A percentile compares a stretch with the other conserved stretches of the same genome.
Conservation (phyloP, 495 filamentous ascomycete species). For the Trichoderma virens region DNA sequence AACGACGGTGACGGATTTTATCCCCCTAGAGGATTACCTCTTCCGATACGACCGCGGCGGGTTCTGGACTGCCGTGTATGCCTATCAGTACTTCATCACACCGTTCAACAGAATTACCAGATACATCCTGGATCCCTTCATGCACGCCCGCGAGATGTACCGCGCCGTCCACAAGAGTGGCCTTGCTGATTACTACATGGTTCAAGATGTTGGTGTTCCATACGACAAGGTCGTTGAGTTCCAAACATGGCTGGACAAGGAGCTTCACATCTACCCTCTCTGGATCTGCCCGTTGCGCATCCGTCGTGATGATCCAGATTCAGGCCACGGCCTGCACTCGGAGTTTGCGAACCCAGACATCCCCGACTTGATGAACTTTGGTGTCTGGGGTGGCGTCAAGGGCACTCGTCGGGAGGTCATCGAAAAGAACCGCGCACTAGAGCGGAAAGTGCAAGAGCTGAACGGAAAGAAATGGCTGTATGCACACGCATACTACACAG, state of each 20-base stretch:
- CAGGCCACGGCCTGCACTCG: constrained; percentile 29
- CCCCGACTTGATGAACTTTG: constrained; percentile 37
- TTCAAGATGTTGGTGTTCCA: constrained; percentile 49
- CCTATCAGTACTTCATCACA: constrained; percentile 42
- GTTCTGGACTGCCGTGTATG: constrained; percentile 49
- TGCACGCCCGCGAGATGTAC: constrained; percentile 53
- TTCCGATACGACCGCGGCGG: constrained; percentile 56
- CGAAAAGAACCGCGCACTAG: constrained; percentile 48
- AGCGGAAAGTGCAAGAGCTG: constrained; percentile 48
- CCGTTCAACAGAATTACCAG: constrained; percentile 48
- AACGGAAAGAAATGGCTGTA: constrained; percentile 51
- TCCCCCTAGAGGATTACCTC: constrained; percentile 48
- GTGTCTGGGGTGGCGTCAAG: constrained; percentile 37
- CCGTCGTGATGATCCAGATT: constrained; percentile 26
- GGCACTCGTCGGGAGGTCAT: constrained; percentile 27
- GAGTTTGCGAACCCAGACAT: constrained; percentile 23
- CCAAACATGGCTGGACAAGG: constrained; percentile 30
- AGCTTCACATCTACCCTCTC: constrained; percentile 41
- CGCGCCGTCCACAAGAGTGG: constrained; percentile 45
- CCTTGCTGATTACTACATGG: constrained; percentile 36
- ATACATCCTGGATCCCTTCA: constrained; percentile 42
- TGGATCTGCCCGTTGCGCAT: constrained; percentile 49
- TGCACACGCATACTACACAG: constrained; percentile 46
- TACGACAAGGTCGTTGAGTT: constrained; percentile 33
- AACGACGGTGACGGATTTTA: constrained; percentile 17